Conservation (phyloP, 1,284 basidiomycete genomes). For the Termitomyces sp. region DNA sequence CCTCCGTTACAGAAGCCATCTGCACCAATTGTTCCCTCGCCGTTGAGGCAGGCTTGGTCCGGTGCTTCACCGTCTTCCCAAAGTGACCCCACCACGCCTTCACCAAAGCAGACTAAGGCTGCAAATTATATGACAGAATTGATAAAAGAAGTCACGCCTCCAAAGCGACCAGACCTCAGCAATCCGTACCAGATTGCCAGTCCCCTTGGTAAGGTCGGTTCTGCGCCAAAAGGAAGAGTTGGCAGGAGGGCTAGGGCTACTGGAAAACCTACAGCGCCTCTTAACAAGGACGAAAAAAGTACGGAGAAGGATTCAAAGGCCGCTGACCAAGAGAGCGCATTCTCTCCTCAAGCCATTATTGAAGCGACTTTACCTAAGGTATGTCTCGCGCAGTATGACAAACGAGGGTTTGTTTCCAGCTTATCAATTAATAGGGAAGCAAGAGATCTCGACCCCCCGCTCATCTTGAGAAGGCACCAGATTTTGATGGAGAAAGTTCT, state of each 20-base stretch:
- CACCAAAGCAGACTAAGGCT: conserved; percentile 48
- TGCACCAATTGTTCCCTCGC: conserved; percentile 59
- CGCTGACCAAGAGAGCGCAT: conserved; percentile 28
- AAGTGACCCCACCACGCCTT: conserved; percentile 24
- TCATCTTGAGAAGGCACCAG: conserved; percentile 24
- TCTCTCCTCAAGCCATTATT: conserved; percentile 59
- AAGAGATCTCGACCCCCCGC: conserved; percentile 64
- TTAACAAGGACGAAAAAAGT: conserved; percentile 25
- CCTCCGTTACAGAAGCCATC: conserved; percentile 43
- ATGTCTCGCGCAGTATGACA: conserved; percentile 16
- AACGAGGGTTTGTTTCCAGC: conserved; percentile 1
- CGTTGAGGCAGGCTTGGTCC: conserved; percentile 62
- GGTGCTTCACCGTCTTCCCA: conserved; percentile 36
- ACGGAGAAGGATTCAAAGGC: conserved; percentile 26
- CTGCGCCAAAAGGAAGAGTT: conserved; percentile 35
- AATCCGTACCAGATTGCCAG: conserved; percentile 69
- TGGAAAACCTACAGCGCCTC: conserved; percentile 26
- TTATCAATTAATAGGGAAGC: conserved; percentile 44
- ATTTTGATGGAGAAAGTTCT: background rate
- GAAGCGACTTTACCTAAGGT: conserved; percentile 71
- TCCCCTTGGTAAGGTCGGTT: conserved; percentile 42
- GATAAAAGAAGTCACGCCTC: conserved; percentile 61
- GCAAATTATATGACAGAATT: conserved; percentile 61
- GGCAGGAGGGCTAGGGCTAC: conserved; percentile 32
- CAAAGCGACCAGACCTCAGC: conserved; percentile 56